Evolutionary conservation across 345 rosid species (phyloP), one percentile per base, ranked within the genome.

Genomic region (Hibiscus syriacus): DNA sequence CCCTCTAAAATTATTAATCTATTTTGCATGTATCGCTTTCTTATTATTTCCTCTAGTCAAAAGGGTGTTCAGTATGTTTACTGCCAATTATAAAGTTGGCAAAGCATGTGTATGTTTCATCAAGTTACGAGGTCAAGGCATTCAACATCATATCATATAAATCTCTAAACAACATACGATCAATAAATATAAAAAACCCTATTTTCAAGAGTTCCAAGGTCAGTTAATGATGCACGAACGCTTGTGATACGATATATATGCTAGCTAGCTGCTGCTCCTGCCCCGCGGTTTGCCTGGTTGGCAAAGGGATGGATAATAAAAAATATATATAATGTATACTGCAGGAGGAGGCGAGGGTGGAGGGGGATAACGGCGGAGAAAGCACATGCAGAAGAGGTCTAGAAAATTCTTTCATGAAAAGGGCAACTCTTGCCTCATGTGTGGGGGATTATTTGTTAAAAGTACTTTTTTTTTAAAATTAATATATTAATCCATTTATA

Each of bases 161-260:
- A 43, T 61, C 16, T 29, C n/a, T n/a, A n/a, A n/a, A n/a, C n/a
- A n/a, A n/a, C 5, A 60, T 8, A 1, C 60, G 16, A 29, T 27
- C n/a, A n/a, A n/a, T n/a, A n/a, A n/a, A 30, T 16, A 50, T 16
- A 46, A 3, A 48, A 1, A 32, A n/a, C n/a, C 39, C 41, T 48
- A 38, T 23, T 75, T 75, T 73, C 63, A 73, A 64, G 75, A 76
- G 77, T 78, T 70, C 72, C 81, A 54, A 75, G 13, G 75, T 27
- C 19, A 32, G 63, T 19, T 19, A 14, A 55, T 46, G 50, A 7
- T 34, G 59, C 6, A 5, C 55, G 7, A 25, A 66, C 23, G 67
- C 56, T 55, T 67, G 66, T 34, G 38, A 34, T 34, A 6, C 8
- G 2, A 34, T 1, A 32, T 9, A 13, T 41, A 41, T 41, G n/a